These are phyloP conservation scores for Escovopsis sp. DNA, from an alignment of 2,329 filamentous ascomycete genomes.

Conservation along the genomic window DNA sequence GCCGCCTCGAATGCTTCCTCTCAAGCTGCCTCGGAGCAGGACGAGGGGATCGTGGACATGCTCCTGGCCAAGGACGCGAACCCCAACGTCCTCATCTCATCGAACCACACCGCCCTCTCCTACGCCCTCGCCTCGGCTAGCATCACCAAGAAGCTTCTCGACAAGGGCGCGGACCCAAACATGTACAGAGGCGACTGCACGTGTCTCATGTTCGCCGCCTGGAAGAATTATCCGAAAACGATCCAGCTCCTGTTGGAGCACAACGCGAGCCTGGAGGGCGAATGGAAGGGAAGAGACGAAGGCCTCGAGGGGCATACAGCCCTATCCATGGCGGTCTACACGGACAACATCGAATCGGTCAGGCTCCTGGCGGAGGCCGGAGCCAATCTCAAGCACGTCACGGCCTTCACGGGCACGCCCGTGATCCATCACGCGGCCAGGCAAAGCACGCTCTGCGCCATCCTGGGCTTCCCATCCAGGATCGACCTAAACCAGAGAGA, in stretches of 20 bases:
- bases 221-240: constrained; percentile 1
- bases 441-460: not conserved
- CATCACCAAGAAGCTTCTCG: constrained; percentile 2
- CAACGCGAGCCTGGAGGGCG: constrained; percentile 1
- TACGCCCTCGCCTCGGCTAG: not conserved
- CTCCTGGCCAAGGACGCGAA: constrained; percentile 8
- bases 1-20: not conserved
- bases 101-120: constrained; percentile 1
- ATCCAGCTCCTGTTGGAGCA: constrained; percentile 3
- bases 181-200: constrained; percentile 3
- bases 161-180: constrained; percentile 5
- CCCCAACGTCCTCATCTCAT: constrained; percentile 5
- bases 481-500: constrained; percentile 3
- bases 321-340: constrained; percentile 1
- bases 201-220: constrained; percentile 4
- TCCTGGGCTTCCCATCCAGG: constrained; percentile 4
- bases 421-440: constrained; percentile 2
- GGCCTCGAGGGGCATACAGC: constrained; percentile 3
- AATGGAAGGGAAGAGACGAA: constrained; percentile 2
- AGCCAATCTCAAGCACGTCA: constrained; percentile 2
- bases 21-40: not conserved
- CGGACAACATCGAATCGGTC: not conserved
- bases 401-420: not conserved
- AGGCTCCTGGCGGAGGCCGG: constrained; percentile 4
- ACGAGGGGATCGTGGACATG: constrained; percentile 2